These are phyloP conservation scores for Buxus sempervirens DNA, from an alignment of 164 flowering plant genomes.

Conservation along the genomic window DNA sequence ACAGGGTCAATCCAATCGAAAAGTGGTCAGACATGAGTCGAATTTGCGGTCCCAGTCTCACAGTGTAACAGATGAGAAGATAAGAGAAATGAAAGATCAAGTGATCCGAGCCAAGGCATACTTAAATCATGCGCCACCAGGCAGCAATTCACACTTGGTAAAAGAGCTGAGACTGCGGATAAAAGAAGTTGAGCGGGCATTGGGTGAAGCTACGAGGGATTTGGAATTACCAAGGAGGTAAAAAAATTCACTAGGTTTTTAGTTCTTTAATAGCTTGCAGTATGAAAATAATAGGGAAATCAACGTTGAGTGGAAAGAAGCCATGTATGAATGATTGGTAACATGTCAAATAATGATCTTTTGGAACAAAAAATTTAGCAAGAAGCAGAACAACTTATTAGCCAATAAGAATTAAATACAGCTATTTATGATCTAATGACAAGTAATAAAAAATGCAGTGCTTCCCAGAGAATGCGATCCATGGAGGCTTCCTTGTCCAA, in stretches of 20 bases:
- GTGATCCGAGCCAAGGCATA: conserved; percentile 75
- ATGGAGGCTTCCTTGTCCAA: conserved; percentile 68
- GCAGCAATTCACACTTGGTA: conserved; percentile 62
- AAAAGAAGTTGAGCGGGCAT: conserved; percentile 68
- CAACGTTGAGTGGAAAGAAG: not conserved
- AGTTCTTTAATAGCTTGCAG: not conserved
- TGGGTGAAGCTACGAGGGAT: conserved; percentile 68
- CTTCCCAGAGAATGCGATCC: conserved; percentile 63
- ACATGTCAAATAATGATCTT: not conserved
- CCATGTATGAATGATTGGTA: not conserved
- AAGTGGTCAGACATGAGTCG: conserved; percentile 10
- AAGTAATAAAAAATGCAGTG: conserved; percentile 40
- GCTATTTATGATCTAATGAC: conserved; percentile 8
- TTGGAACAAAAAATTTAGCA: not conserved
- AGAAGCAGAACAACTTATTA: not conserved
- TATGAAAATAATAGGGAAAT: not conserved
- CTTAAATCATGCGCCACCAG: conserved; percentile 61
- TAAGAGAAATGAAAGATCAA: conserved; percentile 81
- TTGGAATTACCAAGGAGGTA: conserved; percentile 79
- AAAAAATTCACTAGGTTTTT: not conserved
- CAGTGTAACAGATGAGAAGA: conserved; percentile 51
- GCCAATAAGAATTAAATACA: not conserved
- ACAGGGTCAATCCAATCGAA: conserved; percentile 33
- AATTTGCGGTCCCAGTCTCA: conserved; percentile 19
- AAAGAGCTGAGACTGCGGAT: conserved; percentile 73